Conservation (phyloP, 352 stramenopile species). For the Stephanocyclus meneghinianus region DNA sequence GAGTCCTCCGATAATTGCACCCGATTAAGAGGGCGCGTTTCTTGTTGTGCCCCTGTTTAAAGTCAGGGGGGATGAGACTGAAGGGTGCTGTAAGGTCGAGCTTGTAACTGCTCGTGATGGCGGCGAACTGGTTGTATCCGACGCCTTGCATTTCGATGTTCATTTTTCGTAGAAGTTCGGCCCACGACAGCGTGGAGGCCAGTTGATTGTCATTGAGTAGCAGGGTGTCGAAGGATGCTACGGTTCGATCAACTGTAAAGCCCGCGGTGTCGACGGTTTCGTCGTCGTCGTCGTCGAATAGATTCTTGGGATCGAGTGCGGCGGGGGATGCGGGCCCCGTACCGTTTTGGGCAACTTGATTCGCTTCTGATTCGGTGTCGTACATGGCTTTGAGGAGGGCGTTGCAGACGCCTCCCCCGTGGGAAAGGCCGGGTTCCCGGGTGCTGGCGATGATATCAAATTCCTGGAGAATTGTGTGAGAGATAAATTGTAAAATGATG, state of each 20-base stretch:
- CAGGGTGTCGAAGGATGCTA: constrained; percentile 53
- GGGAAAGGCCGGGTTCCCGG: constrained; percentile 59
- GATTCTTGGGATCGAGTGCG: constrained; percentile 29
- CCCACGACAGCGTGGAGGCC: constrained; percentile 56
- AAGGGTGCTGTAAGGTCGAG: constrained; percentile 73
- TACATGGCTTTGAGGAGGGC: constrained; percentile 82
- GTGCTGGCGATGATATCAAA: constrained; percentile 39
- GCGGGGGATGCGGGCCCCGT: constrained; percentile 23
- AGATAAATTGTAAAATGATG: neutral
- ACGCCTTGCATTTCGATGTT: constrained; percentile 75
- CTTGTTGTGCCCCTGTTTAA: constrained; percentile 60
- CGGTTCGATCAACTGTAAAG: constrained; percentile 34
- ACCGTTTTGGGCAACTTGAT: constrained; percentile 16
- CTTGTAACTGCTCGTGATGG: constrained; percentile 65
- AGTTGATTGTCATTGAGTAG: constrained; percentile 45
- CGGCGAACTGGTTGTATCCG: constrained; percentile 70
- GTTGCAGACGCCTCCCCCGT: constrained; percentile 73
- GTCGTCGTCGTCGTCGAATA: constrained; percentile 76
- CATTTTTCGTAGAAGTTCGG: constrained; percentile 76
- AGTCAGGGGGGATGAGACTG: constrained; percentile 66
- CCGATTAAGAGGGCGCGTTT: constrained; percentile 75
- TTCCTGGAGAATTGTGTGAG: constrained; percentile 7
- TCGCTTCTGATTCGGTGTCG: constrained; percentile 65
- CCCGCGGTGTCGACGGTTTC: constrained; percentile 41
- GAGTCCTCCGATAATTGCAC: constrained; percentile 71